Evolutionary conservation across 2,329 filamentous ascomycete genomes (phyloP).

Genomic region (Canariomyces notabilis): DNA sequence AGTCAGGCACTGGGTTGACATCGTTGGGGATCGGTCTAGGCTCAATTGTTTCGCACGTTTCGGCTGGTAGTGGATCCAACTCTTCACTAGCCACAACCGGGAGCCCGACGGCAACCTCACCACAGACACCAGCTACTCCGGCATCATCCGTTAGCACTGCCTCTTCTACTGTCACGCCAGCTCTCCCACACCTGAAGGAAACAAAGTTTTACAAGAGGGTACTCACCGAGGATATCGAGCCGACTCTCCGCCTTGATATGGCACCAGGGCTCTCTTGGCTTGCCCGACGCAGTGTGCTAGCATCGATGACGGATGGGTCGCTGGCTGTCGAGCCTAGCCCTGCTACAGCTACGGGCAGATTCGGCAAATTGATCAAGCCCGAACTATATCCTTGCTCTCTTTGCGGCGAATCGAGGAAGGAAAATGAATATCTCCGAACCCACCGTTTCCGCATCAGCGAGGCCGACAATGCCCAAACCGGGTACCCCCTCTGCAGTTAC

Average conservation of each 20-base stretch:
- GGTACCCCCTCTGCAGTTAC: constrained; percentile 85
- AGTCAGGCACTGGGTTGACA: constrained; percentile 32
- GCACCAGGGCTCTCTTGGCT: constrained; percentile 93
- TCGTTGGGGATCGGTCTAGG: constrained; percentile 38
- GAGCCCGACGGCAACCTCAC: constrained; percentile 45
- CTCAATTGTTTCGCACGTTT: constrained; percentile 17
- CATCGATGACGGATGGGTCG: constrained; percentile 75
- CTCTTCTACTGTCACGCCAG: constrained; percentile 35
- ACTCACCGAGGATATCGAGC: constrained; percentile 87
- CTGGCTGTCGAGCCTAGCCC: constrained; percentile 87
- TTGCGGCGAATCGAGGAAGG: constrained; percentile 77
- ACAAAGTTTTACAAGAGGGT: constrained; percentile 91
- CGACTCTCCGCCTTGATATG: constrained; percentile 80
- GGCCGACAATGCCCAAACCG: constrained; percentile 69
- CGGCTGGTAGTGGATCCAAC: constrained; percentile 53
- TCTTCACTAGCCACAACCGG: constrained; percentile 50
- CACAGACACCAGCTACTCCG: constrained; percentile 54
- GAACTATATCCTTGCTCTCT: constrained; percentile 70
- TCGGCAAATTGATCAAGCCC: constrained; percentile 43
- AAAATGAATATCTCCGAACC: constrained; percentile 65
- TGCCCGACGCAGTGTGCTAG: constrained; percentile 77
- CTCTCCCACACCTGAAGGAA: constrained; percentile 69
- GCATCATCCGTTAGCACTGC: constrained; percentile 46
- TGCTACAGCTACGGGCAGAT: constrained; percentile 42
- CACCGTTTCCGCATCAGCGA: constrained; percentile 89